Evolutionary conservation across 345 rosid species (phyloP), one percentile per base, ranked within the genome.

Genomic region (Citropsis articulata): DNA sequence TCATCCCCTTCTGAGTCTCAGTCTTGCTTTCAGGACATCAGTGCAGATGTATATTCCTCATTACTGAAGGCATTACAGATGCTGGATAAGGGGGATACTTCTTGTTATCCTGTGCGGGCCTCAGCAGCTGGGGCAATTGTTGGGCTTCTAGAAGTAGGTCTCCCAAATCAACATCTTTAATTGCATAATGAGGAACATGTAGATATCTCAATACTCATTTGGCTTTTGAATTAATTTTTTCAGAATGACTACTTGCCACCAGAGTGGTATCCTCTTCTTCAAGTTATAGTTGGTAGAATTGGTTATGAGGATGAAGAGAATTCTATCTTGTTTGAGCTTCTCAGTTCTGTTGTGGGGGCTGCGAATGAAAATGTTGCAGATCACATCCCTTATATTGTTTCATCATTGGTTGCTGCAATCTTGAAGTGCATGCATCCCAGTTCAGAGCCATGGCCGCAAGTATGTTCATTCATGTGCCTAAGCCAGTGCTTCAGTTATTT

Each of bases 201-300:
- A n/a, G 40, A 63, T 45, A 45, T 75, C 67, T 76, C 22, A 50
- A 66, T 35, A 50, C 80, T 87, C 38, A 80, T 73, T 56, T 61
- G 9, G 66, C 36, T 74, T 76, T 24, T 75, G 10, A 76, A 64
- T 79, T 31, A 84, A 42, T 71, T 76, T 76, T 60, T 73, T 79
- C 91, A 94, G 98, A 90, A 89, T 81, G 93, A 89, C 83, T 94
- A 89, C 86, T 84, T 63, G 21, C 97, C 97, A 74, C 94, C 93
- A 71, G 91, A 89, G 79, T 94, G 95, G 97, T 75, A 85, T 81
- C 94, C 91, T 69, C 88, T 94, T 81, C 91, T 94, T 80, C 92
- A 90, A 85, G 87, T 86, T 84, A 82, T 91, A 75, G 85, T 89
- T 79, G 85, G 90, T 75, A 86, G 91, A 72, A 89, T 94, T 84